phyloP scores from a whole-genome alignment of 805 yeast genomes.

The Candida xyloterini region DNA sequence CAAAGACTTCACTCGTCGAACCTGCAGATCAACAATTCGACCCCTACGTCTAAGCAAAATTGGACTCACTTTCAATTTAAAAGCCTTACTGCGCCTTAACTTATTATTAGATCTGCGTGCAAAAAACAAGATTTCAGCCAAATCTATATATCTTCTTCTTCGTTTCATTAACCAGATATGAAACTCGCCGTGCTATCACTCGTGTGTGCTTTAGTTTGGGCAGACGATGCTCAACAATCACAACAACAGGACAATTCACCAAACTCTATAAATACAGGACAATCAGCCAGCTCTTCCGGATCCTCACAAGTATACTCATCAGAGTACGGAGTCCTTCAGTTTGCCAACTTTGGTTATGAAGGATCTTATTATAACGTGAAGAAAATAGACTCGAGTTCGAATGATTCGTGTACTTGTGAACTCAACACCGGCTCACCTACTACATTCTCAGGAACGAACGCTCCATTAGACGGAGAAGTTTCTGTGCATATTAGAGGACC shows the following conservation, averaged over 20 bases:
- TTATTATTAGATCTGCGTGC: background rate
- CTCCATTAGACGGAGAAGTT: conserved; percentile 67
- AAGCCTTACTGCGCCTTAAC: background rate
- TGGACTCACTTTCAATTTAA: too few species aligned
- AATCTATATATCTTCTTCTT: background rate
- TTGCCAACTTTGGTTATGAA: conserved; percentile 51
- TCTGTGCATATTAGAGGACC: conserved; percentile 84
- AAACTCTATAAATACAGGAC: background rate
- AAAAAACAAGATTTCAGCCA: conserved; percentile 1
- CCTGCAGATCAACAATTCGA: too few species aligned
- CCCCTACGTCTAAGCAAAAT: too few species aligned
- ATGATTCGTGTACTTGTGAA: conserved; percentile 47
- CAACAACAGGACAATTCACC: background rate
- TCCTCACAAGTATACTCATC: conserved; percentile 22
- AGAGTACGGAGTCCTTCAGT: conserved; percentile 43
- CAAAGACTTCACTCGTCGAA: too few species aligned
- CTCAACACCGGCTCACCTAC: conserved; percentile 32
- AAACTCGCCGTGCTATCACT: conserved; percentile 1
- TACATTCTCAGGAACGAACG: conserved; percentile 52
- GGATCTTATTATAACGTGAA: conserved; percentile 52
- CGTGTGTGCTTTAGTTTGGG: background rate
- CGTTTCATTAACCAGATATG: background rate
- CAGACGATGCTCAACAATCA: background rate
- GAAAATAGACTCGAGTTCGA: conserved; percentile 38
- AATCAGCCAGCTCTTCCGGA: conserved; percentile 5